phyloP scores from a whole-genome alignment of 129 eudicot species.

The Scalesia atractyloides region DNA sequence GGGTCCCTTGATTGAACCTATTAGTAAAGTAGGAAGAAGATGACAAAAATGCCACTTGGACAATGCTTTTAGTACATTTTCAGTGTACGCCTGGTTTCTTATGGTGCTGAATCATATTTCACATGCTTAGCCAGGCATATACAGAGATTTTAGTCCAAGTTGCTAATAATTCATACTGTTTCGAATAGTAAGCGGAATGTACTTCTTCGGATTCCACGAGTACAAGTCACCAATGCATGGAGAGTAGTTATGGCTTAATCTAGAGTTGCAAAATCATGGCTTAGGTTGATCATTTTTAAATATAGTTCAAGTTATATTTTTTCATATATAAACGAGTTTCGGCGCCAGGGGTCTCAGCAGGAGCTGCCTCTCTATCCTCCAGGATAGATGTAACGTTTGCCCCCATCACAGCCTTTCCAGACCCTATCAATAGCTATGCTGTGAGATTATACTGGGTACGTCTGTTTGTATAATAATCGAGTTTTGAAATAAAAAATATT shows the following conservation, averaged over 20 bases:
- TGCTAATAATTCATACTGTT: slow-evolving; percentile 25
- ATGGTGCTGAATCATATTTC: slow-evolving; percentile 27
- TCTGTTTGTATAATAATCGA: too few species aligned
- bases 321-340: not conserved
- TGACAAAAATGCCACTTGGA: slow-evolving; percentile 47
- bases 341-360: too few species aligned
- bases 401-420: too few species aligned
- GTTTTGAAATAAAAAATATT: not conserved
- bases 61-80: slow-evolving; percentile 36
- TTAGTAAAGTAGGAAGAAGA: slow-evolving; percentile 33
- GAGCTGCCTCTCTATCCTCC: too few species aligned
- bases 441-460: too few species aligned
- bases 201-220: not conserved
- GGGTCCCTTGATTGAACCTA: slow-evolving; percentile 35
- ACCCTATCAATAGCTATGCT: too few species aligned
- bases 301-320: not conserved
- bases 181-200: slow-evolving; percentile 11
- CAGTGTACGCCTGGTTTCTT: slow-evolving; percentile 27
- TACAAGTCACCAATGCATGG: slow-evolving; percentile 25
- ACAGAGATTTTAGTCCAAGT: slow-evolving; percentile 25
- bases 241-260: not conserved
- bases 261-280: not conserved
- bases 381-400: too few species aligned
- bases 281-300: not conserved
- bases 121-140: slow-evolving; percentile 42